Evolutionary conservation across 108 stramenopile genomes (phyloP).

Genomic region (Skeletonema menzelii): DNA sequence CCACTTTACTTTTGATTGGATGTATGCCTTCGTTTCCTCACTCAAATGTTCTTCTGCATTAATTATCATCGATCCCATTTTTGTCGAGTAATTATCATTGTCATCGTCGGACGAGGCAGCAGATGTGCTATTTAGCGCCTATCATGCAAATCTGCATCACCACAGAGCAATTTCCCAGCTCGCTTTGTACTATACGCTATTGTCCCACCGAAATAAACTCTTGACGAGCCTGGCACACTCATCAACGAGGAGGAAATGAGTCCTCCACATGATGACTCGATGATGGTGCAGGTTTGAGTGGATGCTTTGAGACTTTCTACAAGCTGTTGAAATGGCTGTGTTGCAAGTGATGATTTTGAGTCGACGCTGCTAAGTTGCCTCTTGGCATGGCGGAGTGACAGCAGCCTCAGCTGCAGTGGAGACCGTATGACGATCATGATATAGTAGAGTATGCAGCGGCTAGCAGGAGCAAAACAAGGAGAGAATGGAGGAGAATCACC

Average conservation of each 20-base stretch:
- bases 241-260: conserved; percentile 70
- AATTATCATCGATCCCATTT: too few relatives aligned
- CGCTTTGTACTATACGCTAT: conserved; percentile 71
- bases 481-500: too few relatives aligned
- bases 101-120: conserved; percentile 8
- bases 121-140: conserved; percentile 6
- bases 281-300: conserved; percentile 64
- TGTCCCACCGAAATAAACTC: conserved; percentile 75
- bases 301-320: conserved; percentile 57
- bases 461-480: too few relatives aligned
- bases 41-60: conserved; percentile 11
- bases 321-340: conserved; percentile 49
- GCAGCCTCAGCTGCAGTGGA: not conserved
- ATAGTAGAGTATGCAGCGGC: too few relatives aligned
- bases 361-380: not conserved
- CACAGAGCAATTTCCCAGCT: conserved; percentile 54
- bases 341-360: conserved; percentile 27
- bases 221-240: conserved; percentile 68
- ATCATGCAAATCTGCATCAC: conserved; percentile 53
- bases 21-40: conserved; percentile 56
- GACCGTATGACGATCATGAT: not conserved
- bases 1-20: conserved; percentile 68
- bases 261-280: conserved; percentile 79
- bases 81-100: not conserved
- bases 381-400: not conserved